A percentile compares a stretch with the other conserved stretches of the same genome.
These are phyloP conservation scores for Xylariaceae sp. DNA, from an alignment of 2,329 filamentous ascomycete species.

Conservation along the genomic window DNA sequence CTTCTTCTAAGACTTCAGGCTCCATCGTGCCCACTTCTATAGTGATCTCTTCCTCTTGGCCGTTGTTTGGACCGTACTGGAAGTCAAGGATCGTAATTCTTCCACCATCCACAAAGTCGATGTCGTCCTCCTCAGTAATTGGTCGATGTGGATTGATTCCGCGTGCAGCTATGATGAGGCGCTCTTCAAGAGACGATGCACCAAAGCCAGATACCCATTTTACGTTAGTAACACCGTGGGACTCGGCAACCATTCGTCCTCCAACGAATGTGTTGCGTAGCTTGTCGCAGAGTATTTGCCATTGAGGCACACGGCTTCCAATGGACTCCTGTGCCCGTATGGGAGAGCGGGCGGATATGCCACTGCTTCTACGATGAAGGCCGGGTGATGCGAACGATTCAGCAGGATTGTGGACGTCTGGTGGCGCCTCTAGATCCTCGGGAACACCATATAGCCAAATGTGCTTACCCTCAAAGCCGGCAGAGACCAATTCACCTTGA, in stretches of 20 bases:
- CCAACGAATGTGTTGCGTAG: conserved; percentile 66
- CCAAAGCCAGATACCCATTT: conserved; percentile 65
- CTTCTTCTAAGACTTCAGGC: conserved; percentile 68
- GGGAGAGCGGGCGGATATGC: conserved; percentile 38
- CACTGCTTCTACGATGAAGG: conserved; percentile 38
- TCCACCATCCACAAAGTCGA: conserved; percentile 75
- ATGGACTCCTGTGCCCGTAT: conserved; percentile 35
- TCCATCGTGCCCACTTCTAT: conserved; percentile 71
- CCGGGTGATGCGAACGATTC: conserved; percentile 27
- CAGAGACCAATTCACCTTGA: conserved; percentile 66
- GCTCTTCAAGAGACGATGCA: conserved; percentile 46
- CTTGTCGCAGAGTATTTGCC: conserved; percentile 66
- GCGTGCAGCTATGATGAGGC: conserved; percentile 67
- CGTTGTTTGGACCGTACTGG: conserved; percentile 56
- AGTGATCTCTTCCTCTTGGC: conserved; percentile 53
- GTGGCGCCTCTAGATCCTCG: conserved; percentile 62
- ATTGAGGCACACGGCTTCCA: conserved; percentile 53
- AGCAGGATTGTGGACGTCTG: conserved; percentile 36
- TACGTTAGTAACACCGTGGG: conserved; percentile 63
- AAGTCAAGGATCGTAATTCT: conserved; percentile 72
- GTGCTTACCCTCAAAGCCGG: conserved; percentile 68
- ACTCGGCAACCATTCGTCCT: conserved; percentile 61
- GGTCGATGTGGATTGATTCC: conserved; percentile 59
- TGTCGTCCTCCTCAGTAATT: conserved; percentile 64
- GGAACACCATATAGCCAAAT: conserved; percentile 79